A percentile compares a stretch with the other conserved stretches of the same genome.
Conservation (phyloP, 768 basidiomycete genomes). For the Tylopilus felleus region DNA sequence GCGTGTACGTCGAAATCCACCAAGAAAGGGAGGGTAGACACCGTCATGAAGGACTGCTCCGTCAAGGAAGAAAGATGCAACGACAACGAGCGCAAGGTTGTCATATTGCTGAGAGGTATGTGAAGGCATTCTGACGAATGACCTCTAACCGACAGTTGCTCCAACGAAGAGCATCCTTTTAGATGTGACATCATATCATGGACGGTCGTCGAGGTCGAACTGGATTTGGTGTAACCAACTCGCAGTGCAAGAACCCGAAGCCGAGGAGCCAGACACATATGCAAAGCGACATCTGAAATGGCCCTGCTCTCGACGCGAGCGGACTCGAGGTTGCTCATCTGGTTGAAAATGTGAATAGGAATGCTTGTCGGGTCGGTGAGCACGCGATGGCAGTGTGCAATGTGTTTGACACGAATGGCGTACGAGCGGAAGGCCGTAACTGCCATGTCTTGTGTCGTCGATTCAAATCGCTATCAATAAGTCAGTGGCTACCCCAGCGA, state of each 20-base stretch:
- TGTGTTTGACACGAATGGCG: slow-evolving; percentile 24
- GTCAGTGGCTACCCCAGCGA: background rate
- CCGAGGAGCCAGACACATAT: slow-evolving; percentile 32
- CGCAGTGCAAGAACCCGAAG: slow-evolving; percentile 39
- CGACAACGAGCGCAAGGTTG: slow-evolving; percentile 35
- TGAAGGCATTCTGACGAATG: slow-evolving; percentile 28
- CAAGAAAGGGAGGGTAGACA: slow-evolving; percentile 38
- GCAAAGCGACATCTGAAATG: slow-evolving; percentile 7
- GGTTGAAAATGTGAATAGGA: slow-evolving; percentile 1
- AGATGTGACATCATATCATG: slow-evolving; percentile 23
- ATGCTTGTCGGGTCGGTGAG: slow-evolving; percentile 4
- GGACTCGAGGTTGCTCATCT: slow-evolving; percentile 17
- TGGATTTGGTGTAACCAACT: slow-evolving; percentile 18
- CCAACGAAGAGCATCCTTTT: slow-evolving; percentile 28
- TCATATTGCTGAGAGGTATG: slow-evolving; percentile 31
- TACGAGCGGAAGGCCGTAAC: slow-evolving; percentile 18
- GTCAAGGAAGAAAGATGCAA: slow-evolving; percentile 42
- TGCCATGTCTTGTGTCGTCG: background rate
- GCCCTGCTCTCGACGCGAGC: slow-evolving; percentile 20
- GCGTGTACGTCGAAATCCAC: slow-evolving; percentile 44
- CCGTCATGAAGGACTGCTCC: slow-evolving; percentile 33
- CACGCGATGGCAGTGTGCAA: slow-evolving; percentile 19
- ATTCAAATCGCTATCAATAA: slow-evolving; percentile 10
- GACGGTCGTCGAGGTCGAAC: slow-evolving; percentile 23
- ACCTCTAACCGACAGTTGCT: slow-evolving; percentile 41